These are phyloP conservation scores for Fomitiporia mediterranea DNA, from an alignment of 1,284 basidiomycete genomes.

Conservation along the genomic window DNA sequence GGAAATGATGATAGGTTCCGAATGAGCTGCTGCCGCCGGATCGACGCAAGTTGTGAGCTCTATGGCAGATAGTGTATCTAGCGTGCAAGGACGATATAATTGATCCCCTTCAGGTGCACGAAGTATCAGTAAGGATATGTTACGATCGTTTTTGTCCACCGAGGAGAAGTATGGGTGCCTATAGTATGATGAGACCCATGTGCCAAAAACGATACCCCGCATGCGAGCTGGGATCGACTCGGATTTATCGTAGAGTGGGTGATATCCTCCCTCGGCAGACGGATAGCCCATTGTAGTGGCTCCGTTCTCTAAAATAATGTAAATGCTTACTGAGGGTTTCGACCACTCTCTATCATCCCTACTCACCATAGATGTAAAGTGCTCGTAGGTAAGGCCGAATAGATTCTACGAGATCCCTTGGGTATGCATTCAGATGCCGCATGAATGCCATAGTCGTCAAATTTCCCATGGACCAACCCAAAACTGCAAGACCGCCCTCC, in stretches of 20 bases:
- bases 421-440: conserved; percentile 6
- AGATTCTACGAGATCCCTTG: not conserved
- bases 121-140: conserved; percentile 1
- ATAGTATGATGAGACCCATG: conserved; percentile 20
- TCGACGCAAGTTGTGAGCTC: conserved; percentile 14
- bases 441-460: conserved; percentile 13
- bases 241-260: conserved; percentile 15
- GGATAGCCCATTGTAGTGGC: conserved; percentile 9
- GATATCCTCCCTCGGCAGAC: conserved; percentile 11
- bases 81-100: conserved; percentile 1
- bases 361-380: conserved; percentile 17
- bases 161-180: conserved; percentile 12
- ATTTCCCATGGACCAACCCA: conserved; percentile 20
- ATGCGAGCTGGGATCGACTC: conserved; percentile 10
- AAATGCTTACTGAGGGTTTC: not conserved
- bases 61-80: conserved; percentile 4
- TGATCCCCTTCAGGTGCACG: not conserved
- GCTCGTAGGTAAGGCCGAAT: conserved; percentile 9
- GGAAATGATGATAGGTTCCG: conserved; percentile 6
- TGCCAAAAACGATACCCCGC: conserved; percentile 11
- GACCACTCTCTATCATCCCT: not conserved
- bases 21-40: conserved; percentile 2
- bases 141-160: not conserved
- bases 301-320: conserved; percentile 5
- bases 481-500: conserved; percentile 16